Percentiles rank a stretch among this genome's conserved stretches.
These are phyloP conservation scores for Chlorella sp. DNA, from an alignment of 139 green algal species.

Conservation along the genomic window DNA sequence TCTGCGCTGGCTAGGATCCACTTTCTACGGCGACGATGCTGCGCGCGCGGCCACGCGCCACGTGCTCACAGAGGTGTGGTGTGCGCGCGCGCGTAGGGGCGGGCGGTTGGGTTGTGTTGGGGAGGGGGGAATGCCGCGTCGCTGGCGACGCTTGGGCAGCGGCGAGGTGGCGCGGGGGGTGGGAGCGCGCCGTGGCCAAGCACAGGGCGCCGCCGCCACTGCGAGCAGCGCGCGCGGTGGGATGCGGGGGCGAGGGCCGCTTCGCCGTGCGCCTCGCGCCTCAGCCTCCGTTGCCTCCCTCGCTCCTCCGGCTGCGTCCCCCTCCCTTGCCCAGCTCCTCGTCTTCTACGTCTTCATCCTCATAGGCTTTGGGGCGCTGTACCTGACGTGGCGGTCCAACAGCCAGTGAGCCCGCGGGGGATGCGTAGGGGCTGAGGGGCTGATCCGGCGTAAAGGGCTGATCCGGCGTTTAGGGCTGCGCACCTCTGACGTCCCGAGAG, in stretches of 20 bases:
- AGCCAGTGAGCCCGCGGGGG: background rate
- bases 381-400: slow-evolving; percentile 18
- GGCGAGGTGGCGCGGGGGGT: background rate
- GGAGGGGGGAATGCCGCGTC: background rate
- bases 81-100: background rate
- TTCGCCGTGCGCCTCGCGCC: background rate
- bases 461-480: background rate
- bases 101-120: background rate
- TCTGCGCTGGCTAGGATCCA: background rate
- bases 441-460: background rate
- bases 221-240: too few species aligned
- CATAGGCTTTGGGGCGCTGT: slow-evolving; percentile 3
- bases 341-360: slow-evolving; percentile 22
- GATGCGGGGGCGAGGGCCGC: background rate
- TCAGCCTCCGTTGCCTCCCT: background rate
- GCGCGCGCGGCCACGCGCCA: background rate
- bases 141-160: background rate
- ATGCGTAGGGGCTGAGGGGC: background rate
- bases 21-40: slow-evolving; percentile 10
- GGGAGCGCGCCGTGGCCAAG: background rate
- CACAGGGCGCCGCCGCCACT: too few species aligned
- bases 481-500: background rate
- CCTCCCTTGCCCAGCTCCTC: background rate
- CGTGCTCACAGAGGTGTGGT: slow-evolving; percentile 5
- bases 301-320: background rate